Percentiles rank a stretch among this genome's conserved stretches.
phyloP scores from a whole-genome alignment of 768 basidiomycete species.

The Serendipita sp. region DNA sequence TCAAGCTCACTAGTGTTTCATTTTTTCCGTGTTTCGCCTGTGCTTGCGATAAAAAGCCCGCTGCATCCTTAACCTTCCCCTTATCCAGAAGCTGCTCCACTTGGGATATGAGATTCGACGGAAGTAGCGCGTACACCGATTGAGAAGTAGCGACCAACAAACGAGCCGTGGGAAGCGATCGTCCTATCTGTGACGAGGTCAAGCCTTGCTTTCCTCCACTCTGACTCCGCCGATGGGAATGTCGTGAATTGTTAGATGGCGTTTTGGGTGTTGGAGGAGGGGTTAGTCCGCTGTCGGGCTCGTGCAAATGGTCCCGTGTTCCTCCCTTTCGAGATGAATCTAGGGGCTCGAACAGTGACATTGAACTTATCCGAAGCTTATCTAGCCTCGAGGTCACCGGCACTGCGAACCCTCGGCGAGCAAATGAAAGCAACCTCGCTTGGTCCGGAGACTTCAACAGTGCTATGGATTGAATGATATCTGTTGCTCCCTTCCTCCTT shows the following conservation, averaged over 20 bases:
- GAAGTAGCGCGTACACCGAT: neutral
- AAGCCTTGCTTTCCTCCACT: neutral
- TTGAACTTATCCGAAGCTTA: neutral
- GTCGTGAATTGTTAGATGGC: constrained; percentile 25
- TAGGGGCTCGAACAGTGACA: neutral
- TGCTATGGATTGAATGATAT: neutral
- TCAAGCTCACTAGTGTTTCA: neutral
- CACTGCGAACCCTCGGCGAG: neutral
- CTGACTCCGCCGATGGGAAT: neutral
- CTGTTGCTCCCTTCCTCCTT: neutral
- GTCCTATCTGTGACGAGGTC: neutral
- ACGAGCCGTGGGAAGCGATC: neutral
- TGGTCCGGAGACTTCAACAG: neutral
- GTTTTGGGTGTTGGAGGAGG: constrained; percentile 19
- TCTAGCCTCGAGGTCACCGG: neutral
- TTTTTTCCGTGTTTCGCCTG: constrained; percentile 38
- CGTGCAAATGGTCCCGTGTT: neutral
- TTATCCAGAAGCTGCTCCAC: constrained; percentile 49
- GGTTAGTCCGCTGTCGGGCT: constrained; percentile 9
- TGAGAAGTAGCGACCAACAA: neutral
- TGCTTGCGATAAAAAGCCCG: constrained; percentile 42
- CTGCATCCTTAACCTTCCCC: constrained; percentile 48
- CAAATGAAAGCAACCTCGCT: neutral
- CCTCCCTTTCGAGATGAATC: neutral
- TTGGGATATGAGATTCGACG: constrained; percentile 56